These are phyloP conservation scores for Obba rivulosa DNA, from an alignment of 768 basidiomycete species.

Conservation along the genomic window DNA sequence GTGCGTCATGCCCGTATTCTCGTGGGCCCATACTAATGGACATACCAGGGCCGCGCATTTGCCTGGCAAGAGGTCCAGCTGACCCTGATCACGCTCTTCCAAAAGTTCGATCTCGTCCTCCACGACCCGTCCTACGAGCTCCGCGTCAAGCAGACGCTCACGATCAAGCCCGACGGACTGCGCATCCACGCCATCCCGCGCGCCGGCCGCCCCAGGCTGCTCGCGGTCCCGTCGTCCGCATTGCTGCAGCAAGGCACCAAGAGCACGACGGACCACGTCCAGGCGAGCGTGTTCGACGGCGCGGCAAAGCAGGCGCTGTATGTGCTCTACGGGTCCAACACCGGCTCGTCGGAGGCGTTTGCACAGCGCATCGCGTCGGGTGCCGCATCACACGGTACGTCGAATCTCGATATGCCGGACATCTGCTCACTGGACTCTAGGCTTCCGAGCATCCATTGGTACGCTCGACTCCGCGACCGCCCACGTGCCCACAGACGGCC, in stretches of 20 bases:
- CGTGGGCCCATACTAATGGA: neutral
- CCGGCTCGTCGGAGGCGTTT: conserved; percentile 43
- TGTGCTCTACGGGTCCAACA: conserved; percentile 41
- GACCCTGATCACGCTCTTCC: conserved; percentile 36
- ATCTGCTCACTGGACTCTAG: conserved; percentile 13
- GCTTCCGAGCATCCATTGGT: conserved; percentile 33
- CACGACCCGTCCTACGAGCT: conserved; percentile 39
- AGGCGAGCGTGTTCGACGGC: neutral
- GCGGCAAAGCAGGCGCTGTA: conserved; percentile 25
- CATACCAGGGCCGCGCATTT: conserved; percentile 33
- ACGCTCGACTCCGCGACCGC: conserved; percentile 34
- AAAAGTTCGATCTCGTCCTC: conserved; percentile 40
- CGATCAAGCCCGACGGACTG: conserved; percentile 41
- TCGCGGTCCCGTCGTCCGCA: conserved; percentile 12
- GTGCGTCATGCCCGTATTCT: conserved; percentile 4
- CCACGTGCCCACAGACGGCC: conserved; percentile 36
- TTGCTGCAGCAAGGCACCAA: neutral
- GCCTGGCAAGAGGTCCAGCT: conserved; percentile 44
- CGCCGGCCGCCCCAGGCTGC: conserved; percentile 13
- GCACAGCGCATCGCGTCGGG: conserved; percentile 38
- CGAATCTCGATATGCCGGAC: neutral
- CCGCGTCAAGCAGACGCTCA: conserved; percentile 38
- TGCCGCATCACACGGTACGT: conserved; percentile 31
- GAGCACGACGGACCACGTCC: neutral
- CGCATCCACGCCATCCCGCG: conserved; percentile 35